Conservation (phyloP, 257 asterid genomes). For the Orobanche coerulescens region DNA sequence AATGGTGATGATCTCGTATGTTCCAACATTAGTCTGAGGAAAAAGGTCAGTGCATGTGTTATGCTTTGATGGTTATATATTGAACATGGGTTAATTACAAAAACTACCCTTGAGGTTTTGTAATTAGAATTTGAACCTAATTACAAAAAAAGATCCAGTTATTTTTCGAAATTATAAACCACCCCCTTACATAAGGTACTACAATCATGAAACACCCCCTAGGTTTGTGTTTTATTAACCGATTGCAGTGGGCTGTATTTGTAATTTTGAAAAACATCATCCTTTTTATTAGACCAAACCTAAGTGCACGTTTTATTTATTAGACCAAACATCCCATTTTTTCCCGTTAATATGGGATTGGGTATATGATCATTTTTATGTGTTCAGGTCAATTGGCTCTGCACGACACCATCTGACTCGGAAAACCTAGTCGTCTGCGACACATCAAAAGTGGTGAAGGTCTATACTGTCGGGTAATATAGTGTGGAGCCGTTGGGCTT, state of each 20-base stretch:
- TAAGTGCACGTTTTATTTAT: neutral
- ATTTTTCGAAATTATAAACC: too few species aligned
- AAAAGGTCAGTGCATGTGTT: slow-evolving; percentile 46
- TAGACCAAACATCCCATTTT: neutral
- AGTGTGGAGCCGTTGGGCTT: neutral
- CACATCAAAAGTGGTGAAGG: slow-evolving; percentile 78
- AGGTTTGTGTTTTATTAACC: too few species aligned
- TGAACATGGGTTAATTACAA: neutral
- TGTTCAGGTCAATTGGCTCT: slow-evolving; percentile 84
- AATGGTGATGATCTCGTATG: slow-evolving; percentile 22
- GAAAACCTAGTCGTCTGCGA: slow-evolving; percentile 86
- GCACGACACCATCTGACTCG: slow-evolving; percentile 71
- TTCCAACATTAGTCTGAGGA: slow-evolving; percentile 44
- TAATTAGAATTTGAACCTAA: neutral
- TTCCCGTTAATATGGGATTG: neutral
- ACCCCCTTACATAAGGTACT: neutral
- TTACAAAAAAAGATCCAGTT: neutral
- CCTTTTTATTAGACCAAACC: neutral
- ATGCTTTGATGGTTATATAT: neutral
- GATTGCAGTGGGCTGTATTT: neutral
- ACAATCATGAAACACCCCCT: too few species aligned
- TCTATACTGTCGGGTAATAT: slow-evolving; percentile 45
- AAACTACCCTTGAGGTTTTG: neutral
- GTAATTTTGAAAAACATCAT: neutral
- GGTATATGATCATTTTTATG: slow-evolving; percentile 7